These are phyloP conservation scores for Oryza glumipatula DNA, from an alignment of 176 grass and related monocot genomes.

Conservation along the genomic window DNA sequence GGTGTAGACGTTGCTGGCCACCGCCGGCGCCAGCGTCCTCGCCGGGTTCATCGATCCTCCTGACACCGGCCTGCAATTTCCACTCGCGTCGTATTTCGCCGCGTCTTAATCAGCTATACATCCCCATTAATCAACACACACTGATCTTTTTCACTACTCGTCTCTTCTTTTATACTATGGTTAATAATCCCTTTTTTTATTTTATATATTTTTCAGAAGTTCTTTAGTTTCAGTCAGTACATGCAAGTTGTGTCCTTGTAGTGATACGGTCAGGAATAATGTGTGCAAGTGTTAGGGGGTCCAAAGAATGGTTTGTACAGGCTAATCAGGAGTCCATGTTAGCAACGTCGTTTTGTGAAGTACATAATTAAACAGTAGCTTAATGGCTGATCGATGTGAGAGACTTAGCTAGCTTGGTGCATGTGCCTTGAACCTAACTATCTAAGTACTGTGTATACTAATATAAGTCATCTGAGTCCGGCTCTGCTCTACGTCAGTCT, in stretches of 20 bases:
- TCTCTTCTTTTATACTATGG: not conserved
- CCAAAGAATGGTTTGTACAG: not conserved
- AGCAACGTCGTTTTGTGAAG: not conserved
- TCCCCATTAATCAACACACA: not conserved
- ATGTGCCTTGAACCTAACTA: not conserved
- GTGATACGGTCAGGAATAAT: not conserved
- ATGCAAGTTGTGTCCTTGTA: not conserved
- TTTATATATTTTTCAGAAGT: not conserved
- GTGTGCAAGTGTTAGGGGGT: not conserved
- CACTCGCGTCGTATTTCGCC: constrained; percentile 45
- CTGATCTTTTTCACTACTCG: not conserved
- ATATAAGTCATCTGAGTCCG: not conserved
- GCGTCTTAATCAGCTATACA: constrained; percentile 47
- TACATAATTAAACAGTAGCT: not conserved
- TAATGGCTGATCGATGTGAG: not conserved
- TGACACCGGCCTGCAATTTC: constrained; percentile 87
- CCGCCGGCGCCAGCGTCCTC: constrained; percentile 87
- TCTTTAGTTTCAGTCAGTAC: not conserved
- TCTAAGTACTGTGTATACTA: not conserved
- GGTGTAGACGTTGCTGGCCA: constrained; percentile 77
- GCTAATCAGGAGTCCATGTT: not conserved
- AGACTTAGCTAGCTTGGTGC: not conserved
- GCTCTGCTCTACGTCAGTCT: not conserved
- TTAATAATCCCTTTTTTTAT: not conserved
- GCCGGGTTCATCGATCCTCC: constrained; percentile 99